phyloP scores from a whole-genome alignment of 805 yeast genomes.

The Candida takata region DNA sequence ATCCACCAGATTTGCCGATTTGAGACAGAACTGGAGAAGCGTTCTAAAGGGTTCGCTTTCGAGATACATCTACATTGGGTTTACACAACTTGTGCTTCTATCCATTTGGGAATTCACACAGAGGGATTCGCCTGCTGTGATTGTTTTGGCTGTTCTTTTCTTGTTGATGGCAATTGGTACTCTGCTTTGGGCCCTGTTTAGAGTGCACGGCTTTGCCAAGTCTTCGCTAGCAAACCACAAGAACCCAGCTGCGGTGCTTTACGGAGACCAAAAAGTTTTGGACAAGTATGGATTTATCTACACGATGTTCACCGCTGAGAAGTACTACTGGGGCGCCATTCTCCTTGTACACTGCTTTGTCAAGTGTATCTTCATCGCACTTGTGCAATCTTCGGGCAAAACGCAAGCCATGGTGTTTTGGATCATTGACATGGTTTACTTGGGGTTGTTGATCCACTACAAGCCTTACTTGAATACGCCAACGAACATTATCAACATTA shows the following conservation, averaged over 20 bases:
- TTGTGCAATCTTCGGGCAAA: conserved; percentile 76
- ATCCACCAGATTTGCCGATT: conserved; percentile 38
- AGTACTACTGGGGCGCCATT: conserved; percentile 78
- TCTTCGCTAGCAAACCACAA: conserved; percentile 51
- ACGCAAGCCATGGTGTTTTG: conserved; percentile 74
- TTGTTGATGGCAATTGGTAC: conserved; percentile 54
- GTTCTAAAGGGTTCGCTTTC: conserved; percentile 74
- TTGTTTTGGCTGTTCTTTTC: conserved; percentile 71
- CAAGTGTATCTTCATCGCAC: conserved; percentile 67
- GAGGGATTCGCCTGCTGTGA: conserved; percentile 81
- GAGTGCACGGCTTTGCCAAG: conserved; percentile 57
- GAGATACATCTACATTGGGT: conserved; percentile 77
- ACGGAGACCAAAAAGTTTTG: conserved; percentile 67
- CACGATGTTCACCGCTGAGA: conserved; percentile 77
- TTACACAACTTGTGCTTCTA: conserved; percentile 70
- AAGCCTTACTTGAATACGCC: conserved; percentile 78
- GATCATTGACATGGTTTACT: conserved; percentile 66
- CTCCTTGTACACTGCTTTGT: conserved; percentile 52
- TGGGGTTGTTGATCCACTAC: conserved; percentile 52
- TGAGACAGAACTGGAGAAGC: conserved; percentile 47
- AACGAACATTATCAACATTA: conserved; percentile 69
- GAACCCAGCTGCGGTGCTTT: conserved; percentile 82
- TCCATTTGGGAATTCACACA: conserved; percentile 84
- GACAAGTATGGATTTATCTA: conserved; percentile 83
- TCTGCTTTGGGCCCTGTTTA: conserved; percentile 57